Evolutionary conservation across 192 early-diverging fungal species (phyloP), one percentile per base, ranked within the genome.

Genomic region (Rhizophagus sp.): DNA sequence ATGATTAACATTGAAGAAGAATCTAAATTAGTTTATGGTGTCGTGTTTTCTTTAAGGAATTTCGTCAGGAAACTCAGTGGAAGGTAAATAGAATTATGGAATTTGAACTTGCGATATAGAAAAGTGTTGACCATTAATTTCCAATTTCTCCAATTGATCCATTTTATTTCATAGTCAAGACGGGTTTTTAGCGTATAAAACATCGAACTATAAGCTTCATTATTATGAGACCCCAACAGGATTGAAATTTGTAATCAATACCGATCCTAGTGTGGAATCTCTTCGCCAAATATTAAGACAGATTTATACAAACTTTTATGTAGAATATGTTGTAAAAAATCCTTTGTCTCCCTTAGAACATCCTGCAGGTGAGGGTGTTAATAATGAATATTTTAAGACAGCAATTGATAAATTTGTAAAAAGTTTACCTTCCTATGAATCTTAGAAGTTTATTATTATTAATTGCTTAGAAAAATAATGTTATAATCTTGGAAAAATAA

Each of bases 1-100:
- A 78, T 83, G 61, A 89, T 92, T 75, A 88, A 86, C 24, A 81
- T 88, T 77, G 90, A 94, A 71, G 96, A 98, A 80, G 95, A 98
- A 73, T 92, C 94, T 0, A 99, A 99, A 82, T 90, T 99, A 22
- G 96, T 99, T 22, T 99, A 98, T 81, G 97, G 97, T 76, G 96
- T 97, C n/a, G 91, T 97, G 17, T 95, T 93, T 68, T 96, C 95
- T 15, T 41, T 97, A 39, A 87, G 94, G 68, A 99, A 98, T 80
- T 90, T 97, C 24, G 93, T 96, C 7, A 41, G 39, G 73, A 97
- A 98, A 81, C 87, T 98, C 3, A 90, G 87, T 80, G 82, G 82
- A 66, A 91, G 84, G 87, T 88, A 84, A 72, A 78, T 75, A 17
- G 12, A 22, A 7, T 7, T 57, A 15, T 22, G 5, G 19, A 5